Base-by-base conservation (phyloP, 2,329 filamentous ascomycete genomes). In the Blastomyces parvus region DNA sequence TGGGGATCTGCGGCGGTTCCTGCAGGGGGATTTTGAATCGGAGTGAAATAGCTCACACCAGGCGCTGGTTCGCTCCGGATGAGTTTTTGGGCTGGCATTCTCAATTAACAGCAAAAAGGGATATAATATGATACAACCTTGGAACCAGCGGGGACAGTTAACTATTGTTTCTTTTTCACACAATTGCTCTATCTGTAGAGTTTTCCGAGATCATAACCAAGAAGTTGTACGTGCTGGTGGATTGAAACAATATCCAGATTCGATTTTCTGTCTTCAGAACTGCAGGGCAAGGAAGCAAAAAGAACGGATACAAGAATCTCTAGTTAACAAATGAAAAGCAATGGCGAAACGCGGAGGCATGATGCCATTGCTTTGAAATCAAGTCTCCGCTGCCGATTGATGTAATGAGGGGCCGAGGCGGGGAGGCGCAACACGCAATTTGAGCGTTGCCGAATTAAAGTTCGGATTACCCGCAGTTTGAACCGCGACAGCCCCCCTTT, bases 1-100 rank as follows among this genome's bases (percentile, higher is more conserved):
- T 78, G 77, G 5, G 77, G 76, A 62, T 74, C 71, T 50, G 74
- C 73, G 13, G 75, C 74, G 1, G 75, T 74, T 36, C 75, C 74
- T 0, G 76, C 72, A 0, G 73, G 70, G 5, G 74, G 72, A 5
- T 68, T 64, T 62, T 78, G 76, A 3, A 70, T 70, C 2, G 76
- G 76, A 11, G 76, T 74, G 65, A 74, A 77, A 69, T 77, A 78
- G 48, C 66, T 64, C 38, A 64, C 62, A 58, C 64, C 64, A 40
- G 69, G 62, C 2, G 77, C 76, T 63, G 76, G 67, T 59, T 75
- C 71, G 66, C 75, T 76, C 19, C 27, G 52, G 30, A 58, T 7
- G 19, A 56, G 40, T 38, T 42, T 60, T 19, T 59, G 40, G 57
- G 42, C 27, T 27, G 61, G 52, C 42, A 48, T 61, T 17, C 30